Conservation (phyloP, 148 eudicot genomes). For the Heliamphora exappendiculata region DNA sequence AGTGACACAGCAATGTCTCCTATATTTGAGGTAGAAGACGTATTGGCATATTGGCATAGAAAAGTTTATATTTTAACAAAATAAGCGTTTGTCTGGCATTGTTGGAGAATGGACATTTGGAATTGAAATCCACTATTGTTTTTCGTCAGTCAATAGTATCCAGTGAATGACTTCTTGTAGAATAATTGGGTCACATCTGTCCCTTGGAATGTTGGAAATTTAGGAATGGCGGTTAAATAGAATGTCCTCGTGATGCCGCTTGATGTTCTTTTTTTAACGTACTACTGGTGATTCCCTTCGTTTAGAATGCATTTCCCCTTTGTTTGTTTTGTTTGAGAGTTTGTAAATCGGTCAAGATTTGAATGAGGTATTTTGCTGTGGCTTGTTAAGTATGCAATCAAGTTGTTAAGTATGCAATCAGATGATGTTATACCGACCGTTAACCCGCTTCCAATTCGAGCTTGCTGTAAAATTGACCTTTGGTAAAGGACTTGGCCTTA, state of each 20-base stretch:
- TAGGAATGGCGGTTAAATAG: neutral
- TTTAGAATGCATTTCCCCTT: no score
- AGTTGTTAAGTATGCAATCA: no score
- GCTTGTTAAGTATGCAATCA: neutral
- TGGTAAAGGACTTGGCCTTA: no score
- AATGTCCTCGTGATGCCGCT: neutral
- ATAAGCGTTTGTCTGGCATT: neutral
- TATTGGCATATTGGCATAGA: neutral
- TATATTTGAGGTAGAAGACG: neutral
- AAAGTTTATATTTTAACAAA: neutral
- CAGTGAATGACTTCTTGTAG: neutral
- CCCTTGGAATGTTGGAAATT: neutral
- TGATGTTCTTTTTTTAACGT: neutral
- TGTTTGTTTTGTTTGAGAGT: no score
- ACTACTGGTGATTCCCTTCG: neutral
- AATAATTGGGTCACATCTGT: slow-evolving; percentile 1
- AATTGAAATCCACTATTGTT: neutral
- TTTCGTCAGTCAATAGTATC: neutral
- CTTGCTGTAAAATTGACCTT: no score
- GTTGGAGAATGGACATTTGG: neutral
- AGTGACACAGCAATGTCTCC: neutral
- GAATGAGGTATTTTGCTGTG: neutral
- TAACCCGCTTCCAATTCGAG: neutral
- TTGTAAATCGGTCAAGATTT: neutral
- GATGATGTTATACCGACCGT: neutral